A percentile compares a stretch with the other conserved stretches of the same genome.
phyloP scores from a whole-genome alignment of 345 rosid genomes.

The Heritiera fomes region DNA sequence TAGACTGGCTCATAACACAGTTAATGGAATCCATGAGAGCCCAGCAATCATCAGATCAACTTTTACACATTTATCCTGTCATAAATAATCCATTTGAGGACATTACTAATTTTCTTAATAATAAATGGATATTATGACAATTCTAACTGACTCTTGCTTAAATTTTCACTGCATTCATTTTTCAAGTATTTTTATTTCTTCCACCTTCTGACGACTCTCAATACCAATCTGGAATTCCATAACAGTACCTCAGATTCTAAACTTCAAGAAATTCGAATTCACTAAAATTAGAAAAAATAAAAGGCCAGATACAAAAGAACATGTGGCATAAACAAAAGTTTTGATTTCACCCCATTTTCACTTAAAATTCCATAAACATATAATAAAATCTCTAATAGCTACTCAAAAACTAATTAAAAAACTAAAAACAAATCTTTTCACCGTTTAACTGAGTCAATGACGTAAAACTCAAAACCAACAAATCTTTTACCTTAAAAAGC shows the following conservation, averaged over 20 bases:
- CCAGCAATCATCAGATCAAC: not conserved
- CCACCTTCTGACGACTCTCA: not conserved
- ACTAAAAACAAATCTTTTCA: not conserved
- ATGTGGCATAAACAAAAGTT: not conserved
- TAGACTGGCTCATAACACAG: not conserved
- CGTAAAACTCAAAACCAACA: not conserved
- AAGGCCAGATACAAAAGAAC: not conserved
- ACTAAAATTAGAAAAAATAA: not conserved
- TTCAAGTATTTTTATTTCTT: not conserved
- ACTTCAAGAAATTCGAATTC: not conserved
- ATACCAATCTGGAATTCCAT: slow-evolving; percentile 4
- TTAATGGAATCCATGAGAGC: not conserved
- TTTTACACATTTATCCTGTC: not conserved
- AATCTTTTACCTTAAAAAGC: not conserved
- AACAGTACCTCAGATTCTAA: not conserved
- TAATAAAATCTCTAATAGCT: not conserved
- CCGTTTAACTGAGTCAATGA: not conserved
- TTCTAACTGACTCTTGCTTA: not conserved
- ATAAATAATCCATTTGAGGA: not conserved
- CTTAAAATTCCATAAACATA: not conserved
- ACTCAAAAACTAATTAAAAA: not conserved
- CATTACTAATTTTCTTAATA: not conserved
- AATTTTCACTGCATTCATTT: not conserved
- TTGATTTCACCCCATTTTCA: not conserved
- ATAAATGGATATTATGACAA: not conserved